These are phyloP conservation scores for Cryphonectria naterciae DNA, from an alignment of 2,329 filamentous ascomycete species.

Conservation along the genomic window DNA sequence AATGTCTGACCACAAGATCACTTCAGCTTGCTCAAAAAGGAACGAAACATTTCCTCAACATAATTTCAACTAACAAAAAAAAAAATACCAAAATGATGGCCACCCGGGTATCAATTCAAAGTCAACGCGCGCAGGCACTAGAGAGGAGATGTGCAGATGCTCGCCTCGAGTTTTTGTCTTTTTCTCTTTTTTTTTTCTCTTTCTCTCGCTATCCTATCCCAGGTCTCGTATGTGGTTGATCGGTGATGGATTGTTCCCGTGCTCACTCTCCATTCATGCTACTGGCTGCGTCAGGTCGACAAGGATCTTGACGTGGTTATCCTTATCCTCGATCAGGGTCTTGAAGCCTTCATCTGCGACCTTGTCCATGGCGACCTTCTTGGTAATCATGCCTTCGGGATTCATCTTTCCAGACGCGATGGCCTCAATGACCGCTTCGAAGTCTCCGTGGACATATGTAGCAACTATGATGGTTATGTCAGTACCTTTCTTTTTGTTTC, in stretches of 20 bases:
- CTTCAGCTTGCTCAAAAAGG: not conserved
- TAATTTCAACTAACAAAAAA: not conserved
- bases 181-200: not conserved
- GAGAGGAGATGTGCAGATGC: not conserved
- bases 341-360: slow-evolving; percentile 56
- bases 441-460: slow-evolving; percentile 30
- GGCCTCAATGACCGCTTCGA: slow-evolving; percentile 34
- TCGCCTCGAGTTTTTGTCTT: not conserved
- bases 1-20: not conserved
- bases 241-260: not conserved
- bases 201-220: not conserved
- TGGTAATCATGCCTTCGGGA: slow-evolving; percentile 58
- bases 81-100: not conserved
- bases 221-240: not conserved
- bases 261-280: not conserved
- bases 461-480: slow-evolving; percentile 16
- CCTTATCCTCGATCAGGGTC: slow-evolving; percentile 56
- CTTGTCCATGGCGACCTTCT: slow-evolving; percentile 53
- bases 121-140: not conserved
- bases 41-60: not conserved
- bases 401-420: slow-evolving; percentile 40
- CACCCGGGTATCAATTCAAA: slow-evolving; percentile 22
- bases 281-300: slow-evolving; percentile 39
- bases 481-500: not conserved
- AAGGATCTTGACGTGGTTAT: slow-evolving; percentile 60